These are phyloP conservation scores for Penicillium bialowiezense DNA, from an alignment of 495 filamentous ascomycete species.

Conservation along the genomic window DNA sequence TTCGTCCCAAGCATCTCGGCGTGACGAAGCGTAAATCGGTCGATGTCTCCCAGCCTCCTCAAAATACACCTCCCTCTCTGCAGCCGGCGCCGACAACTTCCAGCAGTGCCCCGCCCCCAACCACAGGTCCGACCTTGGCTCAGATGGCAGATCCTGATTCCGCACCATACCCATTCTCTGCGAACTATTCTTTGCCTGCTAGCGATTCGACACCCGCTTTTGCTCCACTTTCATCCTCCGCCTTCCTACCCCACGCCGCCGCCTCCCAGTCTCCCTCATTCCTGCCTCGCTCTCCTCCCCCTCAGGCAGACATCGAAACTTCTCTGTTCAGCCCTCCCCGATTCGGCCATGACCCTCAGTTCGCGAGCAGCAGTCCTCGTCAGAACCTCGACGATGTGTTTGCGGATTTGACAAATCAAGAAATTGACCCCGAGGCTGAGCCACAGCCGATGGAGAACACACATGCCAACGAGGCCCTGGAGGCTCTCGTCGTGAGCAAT, in stretches of 20 bases:
- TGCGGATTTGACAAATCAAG: slow-evolving; percentile 47
- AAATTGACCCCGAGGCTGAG: slow-evolving; percentile 34
- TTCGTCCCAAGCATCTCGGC: slow-evolving; percentile 71
- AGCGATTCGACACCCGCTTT: slow-evolving; percentile 41
- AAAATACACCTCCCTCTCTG: slow-evolving; percentile 21
- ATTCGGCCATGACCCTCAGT: slow-evolving; percentile 33
- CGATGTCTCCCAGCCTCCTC: slow-evolving; percentile 20
- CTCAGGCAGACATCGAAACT: slow-evolving; percentile 33
- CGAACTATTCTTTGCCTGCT: slow-evolving; percentile 37
- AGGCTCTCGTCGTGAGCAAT: slow-evolving; percentile 43
- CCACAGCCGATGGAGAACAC: slow-evolving; percentile 41
- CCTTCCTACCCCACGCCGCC: slow-evolving; percentile 40
- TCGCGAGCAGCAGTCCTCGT: slow-evolving; percentile 41
- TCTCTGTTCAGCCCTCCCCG: slow-evolving; percentile 42
- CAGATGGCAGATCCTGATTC: slow-evolving; percentile 32
- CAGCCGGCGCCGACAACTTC: slow-evolving; percentile 29
- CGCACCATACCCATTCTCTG: slow-evolving; percentile 40
- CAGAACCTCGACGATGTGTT: slow-evolving; percentile 47
- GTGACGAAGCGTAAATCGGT: slow-evolving; percentile 48
- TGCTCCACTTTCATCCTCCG: slow-evolving; percentile 34
- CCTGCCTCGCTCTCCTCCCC: slow-evolving; percentile 38
- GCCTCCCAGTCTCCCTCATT: slow-evolving; percentile 39
- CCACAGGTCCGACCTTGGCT: slow-evolving; percentile 33
- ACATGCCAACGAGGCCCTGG: slow-evolving; percentile 46
- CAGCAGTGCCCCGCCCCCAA: slow-evolving; percentile 21